Conservation (phyloP, 2,329 filamentous ascomycete genomes). For the Tolypocladium tropicale region DNA sequence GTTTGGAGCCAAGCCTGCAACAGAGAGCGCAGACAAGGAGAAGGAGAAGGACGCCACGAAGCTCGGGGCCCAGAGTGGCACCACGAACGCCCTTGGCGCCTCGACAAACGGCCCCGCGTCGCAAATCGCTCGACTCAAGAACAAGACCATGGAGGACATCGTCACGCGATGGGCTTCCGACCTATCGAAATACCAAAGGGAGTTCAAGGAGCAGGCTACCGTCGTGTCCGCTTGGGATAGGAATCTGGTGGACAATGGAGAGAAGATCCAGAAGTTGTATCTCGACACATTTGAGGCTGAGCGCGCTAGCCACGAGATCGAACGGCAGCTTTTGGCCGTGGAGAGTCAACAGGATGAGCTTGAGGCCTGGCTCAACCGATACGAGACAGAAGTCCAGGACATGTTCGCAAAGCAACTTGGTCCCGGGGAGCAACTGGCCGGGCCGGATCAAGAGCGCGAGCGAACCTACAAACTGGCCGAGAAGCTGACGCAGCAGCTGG, state of each 20-base stretch:
- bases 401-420: slow-evolving; percentile 74
- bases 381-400: slow-evolving; percentile 84
- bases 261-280: slow-evolving; percentile 91
- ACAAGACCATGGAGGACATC: slow-evolving; percentile 99
- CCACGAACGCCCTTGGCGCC: slow-evolving; percentile 43
- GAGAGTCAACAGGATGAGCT: slow-evolving; percentile 92
- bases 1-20: slow-evolving; percentile 23
- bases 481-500: slow-evolving; percentile 79
- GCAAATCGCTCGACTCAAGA: slow-evolving; percentile 82
- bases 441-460: slow-evolving; percentile 92
- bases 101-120: slow-evolving; percentile 76
- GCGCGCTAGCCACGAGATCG: slow-evolving; percentile 84
- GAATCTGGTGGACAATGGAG: slow-evolving; percentile 83
- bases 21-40: slow-evolving; percentile 13
- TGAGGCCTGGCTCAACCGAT: slow-evolving; percentile 76
- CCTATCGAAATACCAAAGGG: slow-evolving; percentile 90
- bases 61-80: slow-evolving; percentile 16
- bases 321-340: slow-evolving; percentile 79
- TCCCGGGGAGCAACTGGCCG: slow-evolving; percentile 65
- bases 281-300: slow-evolving; percentile 89
- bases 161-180: slow-evolving; percentile 95
- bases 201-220: slow-evolving; percentile 83
- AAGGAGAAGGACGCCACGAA: slow-evolving; percentile 18
- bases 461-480: slow-evolving; percentile 93
- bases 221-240: slow-evolving; percentile 88